Evolutionary conservation across 306 rosid species (phyloP).

Genomic region (Dryas drummondii): DNA sequence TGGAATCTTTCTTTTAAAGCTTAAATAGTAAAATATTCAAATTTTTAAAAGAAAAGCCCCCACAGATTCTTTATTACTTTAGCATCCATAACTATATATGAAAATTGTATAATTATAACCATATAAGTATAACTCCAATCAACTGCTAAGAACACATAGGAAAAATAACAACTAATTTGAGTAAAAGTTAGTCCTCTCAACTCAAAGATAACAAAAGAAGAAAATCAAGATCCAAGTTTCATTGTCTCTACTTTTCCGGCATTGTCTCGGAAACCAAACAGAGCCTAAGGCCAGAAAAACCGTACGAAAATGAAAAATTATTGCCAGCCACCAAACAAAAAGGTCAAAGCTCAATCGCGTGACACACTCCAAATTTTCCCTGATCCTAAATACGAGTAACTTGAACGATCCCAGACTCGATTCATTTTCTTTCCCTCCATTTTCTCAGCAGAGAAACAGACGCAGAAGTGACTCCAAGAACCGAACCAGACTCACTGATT

Average conservation of each 20-base stretch:
- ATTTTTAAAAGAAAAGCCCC: not conserved
- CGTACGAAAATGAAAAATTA: too few species aligned
- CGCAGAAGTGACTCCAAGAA: not conserved
- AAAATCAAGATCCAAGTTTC: not conserved
- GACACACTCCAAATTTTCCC: not conserved
- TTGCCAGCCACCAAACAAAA: not conserved
- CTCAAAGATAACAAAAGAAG: not conserved
- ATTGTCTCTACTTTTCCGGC: not conserved
- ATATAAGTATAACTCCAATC: not conserved
- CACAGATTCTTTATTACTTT: not conserved
- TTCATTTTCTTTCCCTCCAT: not conserved
- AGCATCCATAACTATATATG: not conserved
- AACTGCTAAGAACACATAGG: not conserved
- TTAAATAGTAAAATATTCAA: too few species aligned
- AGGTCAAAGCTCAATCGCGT: not conserved
- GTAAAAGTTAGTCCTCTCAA: not conserved
- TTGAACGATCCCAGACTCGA: not conserved
- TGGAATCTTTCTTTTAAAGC: too few species aligned
- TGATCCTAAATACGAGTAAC: not conserved
- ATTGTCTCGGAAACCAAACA: not conserved
- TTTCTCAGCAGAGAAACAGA: conserved; percentile 21
- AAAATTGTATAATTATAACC: not conserved
- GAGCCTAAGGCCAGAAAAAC: too few species aligned
- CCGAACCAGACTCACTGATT: not conserved
- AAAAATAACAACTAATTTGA: not conserved